phyloP scores from a whole-genome alignment of 1,139 yeast species.

The Taphrina betulina region DNA sequence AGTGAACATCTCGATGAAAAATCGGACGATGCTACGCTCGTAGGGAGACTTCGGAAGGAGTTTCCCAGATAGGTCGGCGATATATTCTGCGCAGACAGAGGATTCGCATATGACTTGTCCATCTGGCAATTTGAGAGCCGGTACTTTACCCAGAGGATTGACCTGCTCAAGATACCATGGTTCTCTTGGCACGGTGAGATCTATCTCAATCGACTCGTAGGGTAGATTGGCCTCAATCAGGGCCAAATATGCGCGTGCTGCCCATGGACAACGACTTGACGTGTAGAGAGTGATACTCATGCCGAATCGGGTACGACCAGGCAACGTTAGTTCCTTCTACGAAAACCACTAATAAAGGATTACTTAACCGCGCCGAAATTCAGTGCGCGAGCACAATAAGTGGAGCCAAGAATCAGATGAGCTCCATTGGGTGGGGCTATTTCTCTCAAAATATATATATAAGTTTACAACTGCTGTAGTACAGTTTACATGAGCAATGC shows the following conservation, averaged over 20 bases:
- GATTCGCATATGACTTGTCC: constrained; percentile 39
- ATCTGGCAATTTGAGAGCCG: constrained; percentile 40
- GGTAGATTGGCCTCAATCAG: constrained; percentile 40
- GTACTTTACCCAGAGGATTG: constrained; percentile 41
- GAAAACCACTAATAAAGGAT: too few relatives aligned
- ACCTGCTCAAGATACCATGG: constrained; percentile 40
- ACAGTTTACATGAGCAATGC: too few relatives aligned
- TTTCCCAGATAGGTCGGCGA: constrained; percentile 35
- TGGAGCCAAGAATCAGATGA: too few relatives aligned
- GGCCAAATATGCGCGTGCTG: constrained; percentile 42
- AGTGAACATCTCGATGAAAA: constrained; percentile 37
- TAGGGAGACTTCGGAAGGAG: neutral
- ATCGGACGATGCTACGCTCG: constrained; percentile 2
- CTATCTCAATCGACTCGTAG: constrained; percentile 40
- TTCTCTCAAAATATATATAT: too few relatives aligned
- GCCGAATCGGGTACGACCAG: neutral
- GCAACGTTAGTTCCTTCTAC: too few relatives aligned
- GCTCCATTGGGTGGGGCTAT: too few relatives aligned
- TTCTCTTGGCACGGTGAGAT: constrained; percentile 41
- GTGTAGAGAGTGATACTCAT: constrained; percentile 43
- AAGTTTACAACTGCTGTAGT: too few relatives aligned
- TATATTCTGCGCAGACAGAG: constrained; percentile 39
- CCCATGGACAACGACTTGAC: constrained; percentile 40
- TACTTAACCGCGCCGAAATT: too few relatives aligned
- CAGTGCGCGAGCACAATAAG: too few relatives aligned